Evolutionary conservation across 352 stramenopile genomes (phyloP).

Genomic region (Globisporangium parvum): DNA sequence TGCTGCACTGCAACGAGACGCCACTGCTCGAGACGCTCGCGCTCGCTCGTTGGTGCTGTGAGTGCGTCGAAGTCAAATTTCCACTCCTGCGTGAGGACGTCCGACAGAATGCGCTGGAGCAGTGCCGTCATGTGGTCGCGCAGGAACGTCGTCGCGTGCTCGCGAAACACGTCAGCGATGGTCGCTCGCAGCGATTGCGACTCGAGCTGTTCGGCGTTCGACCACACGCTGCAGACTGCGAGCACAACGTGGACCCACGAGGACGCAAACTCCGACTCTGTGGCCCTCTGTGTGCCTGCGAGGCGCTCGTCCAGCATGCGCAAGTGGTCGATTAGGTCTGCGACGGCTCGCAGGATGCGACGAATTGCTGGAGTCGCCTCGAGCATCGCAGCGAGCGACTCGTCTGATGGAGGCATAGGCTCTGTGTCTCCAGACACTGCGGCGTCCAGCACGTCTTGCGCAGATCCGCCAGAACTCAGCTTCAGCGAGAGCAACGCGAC

Average conservation of each 20-base stretch:
- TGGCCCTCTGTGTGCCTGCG: background rate
- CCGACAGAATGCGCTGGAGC: constrained; percentile 21
- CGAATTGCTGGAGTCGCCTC: constrained; percentile 8
- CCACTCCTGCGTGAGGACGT: constrained; percentile 37
- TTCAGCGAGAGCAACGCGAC: constrained; percentile 1
- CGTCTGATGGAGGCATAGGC: background rate
- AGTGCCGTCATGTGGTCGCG: constrained; percentile 5
- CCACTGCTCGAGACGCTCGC: constrained; percentile 23
- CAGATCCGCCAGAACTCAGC: background rate
- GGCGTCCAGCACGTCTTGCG: background rate
- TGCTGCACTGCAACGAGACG: constrained; percentile 20
- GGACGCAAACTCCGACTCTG: background rate
- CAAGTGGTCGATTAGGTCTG: constrained; percentile 20
- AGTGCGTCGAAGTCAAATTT: constrained; percentile 27
- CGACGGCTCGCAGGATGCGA: constrained; percentile 18
- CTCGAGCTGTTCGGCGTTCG: background rate
- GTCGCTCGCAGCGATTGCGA: background rate
- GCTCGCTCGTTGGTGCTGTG: background rate
- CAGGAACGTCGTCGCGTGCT: constrained; percentile 10
- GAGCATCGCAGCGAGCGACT: constrained; percentile 4
- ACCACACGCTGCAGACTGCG: background rate
- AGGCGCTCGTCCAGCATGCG: constrained; percentile 11
- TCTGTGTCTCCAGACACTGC: background rate
- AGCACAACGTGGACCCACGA: constrained; percentile 7
- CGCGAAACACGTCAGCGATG: background rate